phyloP scores from a whole-genome alignment of 2,329 filamentous ascomycete genomes.

The Tolypocladium paradoxum region DNA sequence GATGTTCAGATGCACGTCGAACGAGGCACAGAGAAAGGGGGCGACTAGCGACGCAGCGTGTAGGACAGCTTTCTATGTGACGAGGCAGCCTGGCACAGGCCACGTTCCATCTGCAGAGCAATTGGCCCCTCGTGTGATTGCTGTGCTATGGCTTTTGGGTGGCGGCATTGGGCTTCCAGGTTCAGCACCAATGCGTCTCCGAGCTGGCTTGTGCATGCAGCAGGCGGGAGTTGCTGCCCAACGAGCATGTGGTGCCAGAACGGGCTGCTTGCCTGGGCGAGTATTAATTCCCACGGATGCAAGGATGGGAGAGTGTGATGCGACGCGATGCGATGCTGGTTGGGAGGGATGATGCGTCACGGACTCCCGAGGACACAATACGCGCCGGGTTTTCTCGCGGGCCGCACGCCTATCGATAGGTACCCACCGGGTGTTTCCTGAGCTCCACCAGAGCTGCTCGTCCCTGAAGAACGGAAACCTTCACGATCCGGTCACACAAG shows the following conservation, averaged over 20 bases:
- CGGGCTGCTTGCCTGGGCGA: background rate
- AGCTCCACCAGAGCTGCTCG: background rate
- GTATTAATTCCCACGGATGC: background rate
- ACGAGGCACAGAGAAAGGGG: background rate
- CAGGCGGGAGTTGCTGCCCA: conserved; percentile 1
- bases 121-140: background rate
- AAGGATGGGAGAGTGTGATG: background rate
- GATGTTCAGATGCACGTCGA: background rate
- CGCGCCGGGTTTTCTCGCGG: conserved; percentile 14
- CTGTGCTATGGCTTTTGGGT: background rate
- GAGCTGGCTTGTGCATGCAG: background rate
- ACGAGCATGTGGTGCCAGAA: background rate
- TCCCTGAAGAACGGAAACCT: background rate
- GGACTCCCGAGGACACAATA: no score
- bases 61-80: background rate
- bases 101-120: background rate
- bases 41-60: background rate
- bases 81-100: background rate
- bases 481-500: background rate
- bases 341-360: background rate
- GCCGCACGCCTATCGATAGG: conserved; percentile 6
- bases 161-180: background rate
- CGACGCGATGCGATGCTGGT: background rate
- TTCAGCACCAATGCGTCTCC: background rate
- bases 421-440: background rate